phyloP scores from a whole-genome alignment of 108 stramenopile species.

The Pseudonitzschia multiseries region DNA sequence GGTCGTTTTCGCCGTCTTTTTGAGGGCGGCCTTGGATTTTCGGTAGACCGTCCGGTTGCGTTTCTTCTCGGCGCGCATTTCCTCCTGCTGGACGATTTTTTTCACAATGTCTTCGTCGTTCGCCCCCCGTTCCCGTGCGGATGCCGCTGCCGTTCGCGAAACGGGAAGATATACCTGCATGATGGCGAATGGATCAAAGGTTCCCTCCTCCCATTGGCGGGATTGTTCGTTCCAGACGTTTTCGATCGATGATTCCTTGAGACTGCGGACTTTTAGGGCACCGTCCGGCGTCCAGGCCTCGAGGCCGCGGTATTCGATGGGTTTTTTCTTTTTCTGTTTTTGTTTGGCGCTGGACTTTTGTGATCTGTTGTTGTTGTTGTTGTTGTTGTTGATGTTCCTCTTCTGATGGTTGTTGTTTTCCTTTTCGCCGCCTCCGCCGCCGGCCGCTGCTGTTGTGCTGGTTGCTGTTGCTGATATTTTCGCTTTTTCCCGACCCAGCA shows the following conservation, averaged over 20 bases:
- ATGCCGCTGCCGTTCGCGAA: conserved; percentile 10
- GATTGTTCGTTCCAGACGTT: conserved; percentile 43
- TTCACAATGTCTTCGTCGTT: conserved; percentile 31
- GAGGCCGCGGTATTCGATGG: conserved; percentile 37
- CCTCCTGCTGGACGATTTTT: conserved; percentile 21
- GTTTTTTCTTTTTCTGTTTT: conserved; percentile 20
- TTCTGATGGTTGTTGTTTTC: neutral
- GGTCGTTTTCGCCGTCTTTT: conserved; percentile 30
- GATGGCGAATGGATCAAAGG: conserved; percentile 26
- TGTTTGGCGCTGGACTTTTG: neutral
- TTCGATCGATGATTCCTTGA: conserved; percentile 37
- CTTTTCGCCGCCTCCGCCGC: neutral
- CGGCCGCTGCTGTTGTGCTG: no score
- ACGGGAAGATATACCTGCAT: conserved; percentile 26
- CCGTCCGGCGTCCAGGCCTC: conserved; percentile 44
- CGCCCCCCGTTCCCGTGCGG: conserved; percentile 27
- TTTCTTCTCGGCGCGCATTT: conserved; percentile 23
- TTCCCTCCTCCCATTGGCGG: conserved; percentile 39
- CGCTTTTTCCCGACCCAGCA: neutral
- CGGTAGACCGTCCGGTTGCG: conserved; percentile 21
- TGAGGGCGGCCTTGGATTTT: conserved; percentile 31
- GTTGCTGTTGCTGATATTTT: no score
- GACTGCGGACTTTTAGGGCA: conserved; percentile 21
- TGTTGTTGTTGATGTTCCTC: neutral
- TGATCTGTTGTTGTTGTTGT: neutral